A percentile compares a stretch with the other conserved stretches of the same genome.
Evolutionary conservation across 2,329 filamentous ascomycete species (phyloP).

Genomic region (Grosmannia serpens): DNA sequence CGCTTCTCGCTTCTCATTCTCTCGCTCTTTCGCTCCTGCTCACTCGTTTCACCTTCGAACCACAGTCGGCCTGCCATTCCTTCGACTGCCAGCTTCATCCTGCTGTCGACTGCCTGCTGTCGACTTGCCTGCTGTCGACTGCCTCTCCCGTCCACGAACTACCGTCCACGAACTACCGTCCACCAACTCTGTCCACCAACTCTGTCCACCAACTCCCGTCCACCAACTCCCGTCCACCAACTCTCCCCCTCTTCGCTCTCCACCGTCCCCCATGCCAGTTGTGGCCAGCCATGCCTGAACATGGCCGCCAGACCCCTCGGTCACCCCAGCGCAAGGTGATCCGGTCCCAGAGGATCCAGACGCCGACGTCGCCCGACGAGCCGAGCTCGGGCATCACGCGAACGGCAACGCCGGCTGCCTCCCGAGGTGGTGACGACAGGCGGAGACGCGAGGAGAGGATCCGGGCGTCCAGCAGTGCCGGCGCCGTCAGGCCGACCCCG

Average conservation of each 20-base stretch:
- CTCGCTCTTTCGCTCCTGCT: neutral
- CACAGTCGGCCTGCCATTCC: too few relatives aligned
- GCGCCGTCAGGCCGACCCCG: conserved; percentile 4
- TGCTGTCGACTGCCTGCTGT: too few relatives aligned
- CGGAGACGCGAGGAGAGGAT: conserved; percentile 6
- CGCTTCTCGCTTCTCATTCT: neutral
- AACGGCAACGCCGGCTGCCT: neutral
- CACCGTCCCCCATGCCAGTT: conserved; percentile 15
- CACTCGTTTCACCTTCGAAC: too few relatives aligned
- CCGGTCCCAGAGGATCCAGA: conserved; percentile 41
- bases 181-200: too few relatives aligned
- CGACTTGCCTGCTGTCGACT: too few relatives aligned
- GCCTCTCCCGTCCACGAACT: too few relatives aligned
- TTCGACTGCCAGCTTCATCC: too few relatives aligned
- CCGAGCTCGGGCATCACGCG: neutral
- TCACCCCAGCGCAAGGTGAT: conserved; percentile 33
- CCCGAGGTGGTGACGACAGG: conserved; percentile 15
- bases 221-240: neutral
- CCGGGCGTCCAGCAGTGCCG: conserved; percentile 15
- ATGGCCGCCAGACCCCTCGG: conserved; percentile 20
- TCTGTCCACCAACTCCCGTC: too few relatives aligned
- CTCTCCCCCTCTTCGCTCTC: neutral
- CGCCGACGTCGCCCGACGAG: conserved; percentile 21
- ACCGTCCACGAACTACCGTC: too few relatives aligned
- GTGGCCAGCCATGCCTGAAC: conserved; percentile 31